A percentile compares a stretch with the other conserved stretches of the same genome.
phyloP scores from a whole-genome alignment of 2,329 filamentous ascomycete genomes.

The Alternaria longipes region DNA sequence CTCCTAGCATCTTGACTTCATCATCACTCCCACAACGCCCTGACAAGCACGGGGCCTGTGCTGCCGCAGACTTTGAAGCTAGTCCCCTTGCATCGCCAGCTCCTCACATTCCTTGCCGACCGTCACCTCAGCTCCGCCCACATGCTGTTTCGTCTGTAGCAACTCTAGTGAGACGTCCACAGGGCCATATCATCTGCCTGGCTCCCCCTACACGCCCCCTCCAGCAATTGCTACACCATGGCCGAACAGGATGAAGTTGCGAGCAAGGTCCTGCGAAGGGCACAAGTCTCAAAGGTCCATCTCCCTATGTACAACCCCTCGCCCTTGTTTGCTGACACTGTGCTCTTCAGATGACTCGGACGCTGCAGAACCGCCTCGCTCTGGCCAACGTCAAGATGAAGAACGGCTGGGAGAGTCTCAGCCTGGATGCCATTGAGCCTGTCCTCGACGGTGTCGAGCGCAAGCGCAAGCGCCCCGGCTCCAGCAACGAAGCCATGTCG shows the following conservation, averaged over 20 bases:
- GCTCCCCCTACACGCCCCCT: slow-evolving; percentile 9
- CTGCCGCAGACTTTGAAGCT: slow-evolving; percentile 32
- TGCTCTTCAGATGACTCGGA: slow-evolving; percentile 80
- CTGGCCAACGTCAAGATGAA: slow-evolving; percentile 97
- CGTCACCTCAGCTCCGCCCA: slow-evolving; percentile 42
- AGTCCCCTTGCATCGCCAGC: slow-evolving; percentile 33
- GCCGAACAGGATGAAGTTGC: slow-evolving; percentile 53
- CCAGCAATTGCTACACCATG: slow-evolving; percentile 38
- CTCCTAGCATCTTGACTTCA: slow-evolving; percentile 15
- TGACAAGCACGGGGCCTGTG: slow-evolving; percentile 37
- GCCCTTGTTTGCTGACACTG: slow-evolving; percentile 36
- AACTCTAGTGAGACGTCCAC: slow-evolving; percentile 39
- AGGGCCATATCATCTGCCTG: slow-evolving; percentile 28
- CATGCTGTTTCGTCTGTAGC: slow-evolving; percentile 37
- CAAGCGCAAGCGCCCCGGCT: slow-evolving; percentile 73
- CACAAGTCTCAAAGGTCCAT: slow-evolving; percentile 55
- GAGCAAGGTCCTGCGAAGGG: slow-evolving; percentile 54
- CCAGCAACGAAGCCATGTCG: slow-evolving; percentile 77
- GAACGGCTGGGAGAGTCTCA: slow-evolving; percentile 92
- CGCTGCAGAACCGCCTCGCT: slow-evolving; percentile 90
- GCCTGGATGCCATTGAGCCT: slow-evolving; percentile 85
- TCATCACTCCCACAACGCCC: slow-evolving; percentile 20
- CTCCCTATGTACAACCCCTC: slow-evolving; percentile 24
- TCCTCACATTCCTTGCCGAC: slow-evolving; percentile 41
- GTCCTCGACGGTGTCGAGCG: slow-evolving; percentile 78